phyloP scores from a whole-genome alignment of 129 eudicot genomes.

The Chrysanthemum makinoi region DNA sequence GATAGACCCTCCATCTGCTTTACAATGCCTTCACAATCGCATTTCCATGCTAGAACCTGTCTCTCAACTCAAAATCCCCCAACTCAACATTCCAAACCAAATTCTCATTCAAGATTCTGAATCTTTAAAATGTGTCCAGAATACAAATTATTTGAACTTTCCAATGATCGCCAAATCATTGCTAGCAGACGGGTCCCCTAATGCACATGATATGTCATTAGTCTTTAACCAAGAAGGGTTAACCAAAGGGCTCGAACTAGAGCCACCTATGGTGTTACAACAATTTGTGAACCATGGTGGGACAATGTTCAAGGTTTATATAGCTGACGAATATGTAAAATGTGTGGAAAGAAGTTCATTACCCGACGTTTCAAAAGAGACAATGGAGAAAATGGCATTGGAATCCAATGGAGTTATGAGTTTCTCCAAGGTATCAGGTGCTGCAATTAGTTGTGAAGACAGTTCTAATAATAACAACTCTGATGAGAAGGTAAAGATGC shows the following conservation, averaged over 20 bases:
- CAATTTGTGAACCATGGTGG: constrained; percentile 91
- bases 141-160: constrained; percentile 18
- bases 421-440: constrained; percentile 45
- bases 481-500: constrained; percentile 33
- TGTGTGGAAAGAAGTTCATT: constrained; percentile 72
- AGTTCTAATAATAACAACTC: not conserved
- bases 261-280: constrained; percentile 64
- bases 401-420: constrained; percentile 33
- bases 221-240: constrained; percentile 52
- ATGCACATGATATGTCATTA: constrained; percentile 59
- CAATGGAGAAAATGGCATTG: constrained; percentile 22
- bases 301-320: constrained; percentile 66
- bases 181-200: constrained; percentile 49
- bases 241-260: constrained; percentile 21
- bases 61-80: constrained; percentile 29
- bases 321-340: constrained; percentile 49
- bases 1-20: constrained; percentile 45
- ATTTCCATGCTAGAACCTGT: constrained; percentile 65
- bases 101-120: constrained; percentile 16
- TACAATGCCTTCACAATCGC: constrained; percentile 62
- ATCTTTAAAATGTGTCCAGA: not conserved
- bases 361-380: constrained; percentile 49
- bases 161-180: constrained; percentile 73
- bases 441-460: constrained; percentile 23
- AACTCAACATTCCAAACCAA: constrained; percentile 16